Evolutionary conservation across 2,329 filamentous ascomycete genomes (phyloP), one percentile per base, ranked within the genome.

Genomic region (Aspergillus quadricinctus): DNA sequence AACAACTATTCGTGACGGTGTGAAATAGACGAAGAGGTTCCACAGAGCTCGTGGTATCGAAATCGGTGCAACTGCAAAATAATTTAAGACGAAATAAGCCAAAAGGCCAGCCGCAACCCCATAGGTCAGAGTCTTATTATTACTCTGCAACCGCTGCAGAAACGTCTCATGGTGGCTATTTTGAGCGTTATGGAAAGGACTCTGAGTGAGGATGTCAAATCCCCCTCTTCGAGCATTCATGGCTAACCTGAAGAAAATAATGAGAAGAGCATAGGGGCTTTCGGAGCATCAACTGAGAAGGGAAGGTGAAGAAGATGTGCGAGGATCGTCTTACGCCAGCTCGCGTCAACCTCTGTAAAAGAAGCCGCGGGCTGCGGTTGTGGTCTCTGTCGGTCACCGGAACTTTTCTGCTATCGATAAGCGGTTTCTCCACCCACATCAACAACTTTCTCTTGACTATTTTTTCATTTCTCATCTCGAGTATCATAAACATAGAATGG

Each of bases 1-100:
- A 57, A 72, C 67, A 52, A 78, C 66, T 50, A 78, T 64, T 51
- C 67, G 68, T 11, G 73, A 72, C 8, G 77, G 77, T 3, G 69
- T 72, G 19, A 75, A 35, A 54, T 73, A 75, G 54, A 78, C 68
- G 23, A 74, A 35, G 8, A 71, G 56, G 61, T 74, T 70, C 73
- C 77, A 78, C 50, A 70, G 41, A 28, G 66, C 49, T n/a, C 59
- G 69, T 41, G 68, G 64, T 49, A 74, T 51, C 8, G 67, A 66
- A 29, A 67, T 60, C 5, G 69, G 68, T 14, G 69, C 52, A 25
- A 67, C 58, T 23, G 68, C 62, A 25, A 74, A 63, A 53, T 72
- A 66, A 19, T 64, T 61, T 4, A 76, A 56, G 3, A 72, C 37
- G 10, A 68, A 57, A 35, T 71, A 69, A 31, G 67, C 51, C 11